Evolutionary conservation across 2,329 filamentous ascomycete species (phyloP).

Genomic region (Xylogone sp.): DNA sequence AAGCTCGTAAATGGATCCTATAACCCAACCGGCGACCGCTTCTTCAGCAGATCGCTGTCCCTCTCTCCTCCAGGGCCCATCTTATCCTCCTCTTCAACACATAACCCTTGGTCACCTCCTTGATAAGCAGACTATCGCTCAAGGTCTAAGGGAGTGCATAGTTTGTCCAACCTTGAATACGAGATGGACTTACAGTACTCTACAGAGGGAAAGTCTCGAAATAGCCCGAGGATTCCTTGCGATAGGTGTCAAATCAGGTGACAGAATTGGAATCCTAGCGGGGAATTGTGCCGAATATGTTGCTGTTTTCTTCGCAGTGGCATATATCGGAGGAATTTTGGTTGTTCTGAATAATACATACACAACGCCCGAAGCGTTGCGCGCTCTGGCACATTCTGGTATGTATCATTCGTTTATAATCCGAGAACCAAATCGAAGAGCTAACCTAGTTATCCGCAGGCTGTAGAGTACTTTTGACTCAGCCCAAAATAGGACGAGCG

Average conservation of each 20-base stretch:
- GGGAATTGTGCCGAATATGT: conserved; percentile 25
- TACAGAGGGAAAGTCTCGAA: conserved; percentile 57
- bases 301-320: conserved; percentile 17
- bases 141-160: conserved; percentile 63
- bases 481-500: conserved; percentile 61
- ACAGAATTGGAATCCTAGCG: conserved; percentile 17
- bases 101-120: conserved; percentile 70
- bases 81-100: conserved; percentile 65
- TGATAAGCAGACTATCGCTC: conserved; percentile 63
- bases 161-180: conserved; percentile 74
- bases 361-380: conserved; percentile 67
- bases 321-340: conserved; percentile 57
- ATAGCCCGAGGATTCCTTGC: conserved; percentile 60
- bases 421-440: neutral
- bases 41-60: conserved; percentile 22
- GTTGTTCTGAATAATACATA: conserved; percentile 84
- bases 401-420: conserved; percentile 19
- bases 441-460: conserved; percentile 36
- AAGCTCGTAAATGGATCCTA: no score
- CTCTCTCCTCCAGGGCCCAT: conserved; percentile 62
- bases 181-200: conserved; percentile 66
- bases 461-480: conserved; percentile 72
- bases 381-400: conserved; percentile 69
- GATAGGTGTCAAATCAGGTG: conserved; percentile 11
- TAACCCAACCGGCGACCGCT: no score